A percentile compares a stretch with the other conserved stretches of the same genome.
Conservation (phyloP, 208 protist genomes). For the Angomonas ambiguus region DNA sequence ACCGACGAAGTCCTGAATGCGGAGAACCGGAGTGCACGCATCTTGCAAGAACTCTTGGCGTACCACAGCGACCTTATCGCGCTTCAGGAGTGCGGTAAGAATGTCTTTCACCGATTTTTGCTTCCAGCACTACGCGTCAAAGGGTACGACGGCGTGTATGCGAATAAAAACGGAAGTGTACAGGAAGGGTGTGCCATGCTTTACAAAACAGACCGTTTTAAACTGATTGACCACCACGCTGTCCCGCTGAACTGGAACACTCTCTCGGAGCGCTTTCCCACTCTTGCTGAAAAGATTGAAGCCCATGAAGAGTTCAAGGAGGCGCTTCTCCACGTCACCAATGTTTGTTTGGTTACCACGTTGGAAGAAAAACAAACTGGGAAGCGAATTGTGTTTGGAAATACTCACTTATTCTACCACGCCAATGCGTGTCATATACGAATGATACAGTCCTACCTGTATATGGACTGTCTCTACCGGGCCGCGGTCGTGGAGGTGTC, state of each 20-base stretch:
- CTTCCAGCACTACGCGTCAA: slow-evolving; percentile 41
- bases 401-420: slow-evolving; percentile 92
- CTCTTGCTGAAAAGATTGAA: slow-evolving; percentile 32
- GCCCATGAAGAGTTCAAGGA: slow-evolving; percentile 56
- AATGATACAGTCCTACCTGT: slow-evolving; percentile 75
- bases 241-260: slow-evolving; percentile 66
- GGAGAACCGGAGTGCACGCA: slow-evolving; percentile 65
- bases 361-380: slow-evolving; percentile 40
- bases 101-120: slow-evolving; percentile 71
- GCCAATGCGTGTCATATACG: slow-evolving; percentile 88
- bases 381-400: slow-evolving; percentile 67
- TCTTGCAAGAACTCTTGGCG: slow-evolving; percentile 78
- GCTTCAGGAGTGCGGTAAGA: slow-evolving; percentile 86
- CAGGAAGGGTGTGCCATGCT: slow-evolving; percentile 77
- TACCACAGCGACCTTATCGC: slow-evolving; percentile 79
- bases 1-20: slow-evolving; percentile 66
- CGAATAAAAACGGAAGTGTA: slow-evolving; percentile 67
- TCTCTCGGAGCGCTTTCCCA: slow-evolving; percentile 28
- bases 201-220: slow-evolving; percentile 48
- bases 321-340: slow-evolving; percentile 55
- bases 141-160: slow-evolving; percentile 74
- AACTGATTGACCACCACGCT: slow-evolving; percentile 20
- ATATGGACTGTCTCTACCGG: slow-evolving; percentile 29
- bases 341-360: slow-evolving; percentile 36
- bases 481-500: not conserved